Evolutionary conservation across 176 grass and related monocot species (phyloP).

Genomic region (Oryza glumipatula): DNA sequence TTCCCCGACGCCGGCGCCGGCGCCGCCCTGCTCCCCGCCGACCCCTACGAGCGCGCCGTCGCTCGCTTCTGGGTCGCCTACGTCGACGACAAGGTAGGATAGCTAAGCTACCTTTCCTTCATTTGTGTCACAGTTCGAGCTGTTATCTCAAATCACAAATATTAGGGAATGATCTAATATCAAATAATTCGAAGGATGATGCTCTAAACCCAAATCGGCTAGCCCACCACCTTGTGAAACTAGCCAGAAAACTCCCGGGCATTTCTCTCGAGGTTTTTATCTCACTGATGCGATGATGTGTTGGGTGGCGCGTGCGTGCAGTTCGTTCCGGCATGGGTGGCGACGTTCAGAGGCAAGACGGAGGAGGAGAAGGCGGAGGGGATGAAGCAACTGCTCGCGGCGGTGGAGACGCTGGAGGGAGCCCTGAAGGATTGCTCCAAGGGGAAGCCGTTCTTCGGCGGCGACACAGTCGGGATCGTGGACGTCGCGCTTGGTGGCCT

Average conservation of each 20-base stretch:
- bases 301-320: not conserved
- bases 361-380: slow-evolving; percentile 32
- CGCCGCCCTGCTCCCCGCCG: slow-evolving; percentile 43
- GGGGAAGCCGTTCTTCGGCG: slow-evolving; percentile 54
- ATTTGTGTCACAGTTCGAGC: not conserved
- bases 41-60: slow-evolving; percentile 45
- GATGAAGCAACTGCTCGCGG: not conserved
- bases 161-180: no score
- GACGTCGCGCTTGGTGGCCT: slow-evolving; percentile 45
- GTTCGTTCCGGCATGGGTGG: slow-evolving; percentile 17
- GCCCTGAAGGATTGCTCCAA: slow-evolving; percentile 36
- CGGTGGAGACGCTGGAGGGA: slow-evolving; percentile 42
- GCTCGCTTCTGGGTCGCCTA: slow-evolving; percentile 63
- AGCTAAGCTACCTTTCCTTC: not conserved
- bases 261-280: no score
- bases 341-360: slow-evolving; percentile 5
- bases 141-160: no score
- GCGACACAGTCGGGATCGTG: slow-evolving; percentile 45
- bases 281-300: no score
- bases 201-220: no score
- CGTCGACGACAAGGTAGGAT: slow-evolving; percentile 53
- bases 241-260: no score
- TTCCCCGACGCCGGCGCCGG: slow-evolving; percentile 23
- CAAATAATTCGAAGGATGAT: no score
- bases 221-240: no score